Percentiles rank a stretch among this genome's conserved stretches.
Evolutionary conservation across 163 green algal genomes (phyloP).

Genomic region (Chlorella variabilis): DNA sequence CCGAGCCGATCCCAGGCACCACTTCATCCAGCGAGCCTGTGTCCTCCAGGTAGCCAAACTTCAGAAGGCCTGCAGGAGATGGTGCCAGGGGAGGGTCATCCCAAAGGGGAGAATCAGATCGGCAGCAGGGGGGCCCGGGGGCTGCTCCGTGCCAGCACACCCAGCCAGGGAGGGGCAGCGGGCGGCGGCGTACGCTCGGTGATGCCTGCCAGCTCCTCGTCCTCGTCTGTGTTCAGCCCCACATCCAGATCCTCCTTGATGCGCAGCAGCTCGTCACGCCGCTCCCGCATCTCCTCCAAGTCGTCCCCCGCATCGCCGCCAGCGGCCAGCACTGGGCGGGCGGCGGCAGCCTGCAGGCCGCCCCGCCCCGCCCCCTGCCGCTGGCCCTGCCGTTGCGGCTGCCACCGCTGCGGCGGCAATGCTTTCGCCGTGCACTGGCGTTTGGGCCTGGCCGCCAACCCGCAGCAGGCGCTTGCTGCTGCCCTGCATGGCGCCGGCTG

Average conservation of each 20-base stretch:
- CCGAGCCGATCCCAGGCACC: background rate
- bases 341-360: background rate
- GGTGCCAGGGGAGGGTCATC: background rate
- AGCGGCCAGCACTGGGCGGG: background rate
- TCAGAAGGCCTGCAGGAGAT: slow-evolving; percentile 18
- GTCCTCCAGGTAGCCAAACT: slow-evolving; percentile 27
- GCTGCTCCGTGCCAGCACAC: background rate
- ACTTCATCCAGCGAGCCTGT: background rate
- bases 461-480: too few species aligned
- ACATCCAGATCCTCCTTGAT: slow-evolving; percentile 14
- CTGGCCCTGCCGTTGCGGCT: background rate
- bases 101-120: background rate
- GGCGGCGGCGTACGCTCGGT: slow-evolving; percentile 2
- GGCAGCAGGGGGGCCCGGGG: background rate
- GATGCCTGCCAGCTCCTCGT: slow-evolving; percentile 17
- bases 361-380: background rate
- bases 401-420: background rate
- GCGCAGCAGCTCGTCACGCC: slow-evolving; percentile 23
- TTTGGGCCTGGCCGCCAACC: background rate
- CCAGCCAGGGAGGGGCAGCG: background rate
- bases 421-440: background rate
- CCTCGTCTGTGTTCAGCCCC: slow-evolving; percentile 15
- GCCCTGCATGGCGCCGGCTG: too few species aligned
- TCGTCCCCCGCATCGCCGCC: slow-evolving; percentile 21
- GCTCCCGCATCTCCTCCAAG: slow-evolving; percentile 28